These are phyloP conservation scores for Eimeria zaria DNA, from an alignment of 169 alveolate genomes.

Conservation along the genomic window DNA sequence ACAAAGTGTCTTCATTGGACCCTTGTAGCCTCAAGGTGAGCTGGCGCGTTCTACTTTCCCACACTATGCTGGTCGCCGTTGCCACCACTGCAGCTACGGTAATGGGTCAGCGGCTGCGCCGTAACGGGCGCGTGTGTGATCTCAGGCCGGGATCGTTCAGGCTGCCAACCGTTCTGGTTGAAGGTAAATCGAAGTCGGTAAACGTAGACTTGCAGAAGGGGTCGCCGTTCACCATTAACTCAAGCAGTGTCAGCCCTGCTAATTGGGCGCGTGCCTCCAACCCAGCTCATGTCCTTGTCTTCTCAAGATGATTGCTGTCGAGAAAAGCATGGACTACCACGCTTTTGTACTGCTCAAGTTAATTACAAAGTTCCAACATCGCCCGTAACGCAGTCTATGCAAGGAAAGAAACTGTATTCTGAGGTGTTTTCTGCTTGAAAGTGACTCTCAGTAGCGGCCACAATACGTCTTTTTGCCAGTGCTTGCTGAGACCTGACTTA, in stretches of 20 bases:
- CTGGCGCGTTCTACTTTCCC: not conserved
- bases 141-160: conserved; percentile 68
- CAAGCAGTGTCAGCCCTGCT: not conserved
- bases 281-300: conserved; percentile 72
- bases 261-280: conserved; percentile 55
- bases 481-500: not conserved
- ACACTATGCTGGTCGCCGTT: not conserved
- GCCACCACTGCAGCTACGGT: not conserved
- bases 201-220: conserved; percentile 16
- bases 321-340: not conserved
- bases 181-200: conserved; percentile 27
- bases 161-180: conserved; percentile 59
- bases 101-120: not conserved
- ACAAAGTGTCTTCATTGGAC: conserved; percentile 52
- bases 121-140: not conserved
- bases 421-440: not conserved
- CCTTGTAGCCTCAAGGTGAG: conserved; percentile 66
- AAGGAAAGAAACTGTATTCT: not conserved
- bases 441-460: not conserved
- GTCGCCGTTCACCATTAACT: not conserved
- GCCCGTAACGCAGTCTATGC: not conserved
- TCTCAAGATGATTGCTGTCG: conserved; percentile 2
- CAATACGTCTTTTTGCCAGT: not conserved
- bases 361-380: not conserved
- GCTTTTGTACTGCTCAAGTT: not conserved